Evolutionary conservation across 306 rosid species (phyloP), one percentile per base, ranked within the genome.

Genomic region (Prunus mume): DNA sequence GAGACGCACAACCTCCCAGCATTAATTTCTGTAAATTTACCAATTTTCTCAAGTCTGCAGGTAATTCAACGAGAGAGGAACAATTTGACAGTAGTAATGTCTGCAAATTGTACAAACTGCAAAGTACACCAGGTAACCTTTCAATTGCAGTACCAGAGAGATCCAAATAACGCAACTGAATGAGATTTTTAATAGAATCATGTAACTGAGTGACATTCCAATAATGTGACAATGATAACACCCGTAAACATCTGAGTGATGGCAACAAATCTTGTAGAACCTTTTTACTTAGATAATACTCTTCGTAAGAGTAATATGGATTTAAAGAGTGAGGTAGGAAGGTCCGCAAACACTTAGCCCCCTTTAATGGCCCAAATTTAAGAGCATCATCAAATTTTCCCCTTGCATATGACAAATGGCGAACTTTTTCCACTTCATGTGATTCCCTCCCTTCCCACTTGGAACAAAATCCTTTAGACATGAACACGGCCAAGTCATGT

Each of bases 31-130:
- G 2, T 12, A 45, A 15, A 50, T 13, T 14, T 50, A 12, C 12
- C 5, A 50, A 18, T 15, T 6, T 50, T 0, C 19, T 13, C 55
- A 50, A 28, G 30, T 28, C 30, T 28, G 30, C 30, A 2, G 30
- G 30, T 28, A 28, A 28, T 28, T 28, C 30, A 28, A 28, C 30
- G 3, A 28, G 30, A 28, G 30, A 28, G 30, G 30, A 28, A 28
- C 30, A 28, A 28, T 28, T 28, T 28, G 30, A 28, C 30, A 28
- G 3, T 28, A 28, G 2, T 13, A 79, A 22, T 0, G 81, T 83
- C 3, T 75, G 83, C 54, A 79, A 30, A 57, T 56, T 70, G 78
- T 63, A 65, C 20, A 79, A 12, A 28, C 3, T 47, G 25, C 80
- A 9, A 24, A 74, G 11, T 0, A 68, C 34, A 1, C 69, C 19